Evolutionary conservation across 2,329 filamentous ascomycete species (phyloP).

Genomic region (Alternaria ethzedia): DNA sequence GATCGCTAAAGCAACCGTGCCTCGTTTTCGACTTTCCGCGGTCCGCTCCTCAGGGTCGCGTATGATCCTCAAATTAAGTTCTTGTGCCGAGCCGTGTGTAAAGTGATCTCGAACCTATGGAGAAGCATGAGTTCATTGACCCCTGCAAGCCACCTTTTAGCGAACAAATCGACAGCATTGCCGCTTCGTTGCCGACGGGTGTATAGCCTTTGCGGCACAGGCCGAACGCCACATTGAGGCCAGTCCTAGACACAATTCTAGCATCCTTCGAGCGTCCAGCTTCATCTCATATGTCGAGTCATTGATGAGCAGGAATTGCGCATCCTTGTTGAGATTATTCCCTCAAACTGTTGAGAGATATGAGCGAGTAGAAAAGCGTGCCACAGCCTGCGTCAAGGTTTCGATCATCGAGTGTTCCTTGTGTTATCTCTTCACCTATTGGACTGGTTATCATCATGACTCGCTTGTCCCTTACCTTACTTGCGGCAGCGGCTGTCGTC

Average conservation of each 20-base stretch:
- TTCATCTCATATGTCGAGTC: not conserved
- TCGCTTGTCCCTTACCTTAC: slow-evolving; percentile 6
- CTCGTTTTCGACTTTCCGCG: not conserved
- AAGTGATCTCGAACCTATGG: not conserved
- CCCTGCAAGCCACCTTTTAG: not conserved
- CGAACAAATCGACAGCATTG: not conserved
- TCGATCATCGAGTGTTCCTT: not conserved
- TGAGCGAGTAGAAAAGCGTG: not conserved
- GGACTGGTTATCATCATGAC: not conserved
- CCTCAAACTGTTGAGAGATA: not conserved
- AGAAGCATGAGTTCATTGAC: not conserved
- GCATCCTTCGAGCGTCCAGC: not conserved
- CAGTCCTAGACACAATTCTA: not conserved
- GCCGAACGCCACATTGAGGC: not conserved
- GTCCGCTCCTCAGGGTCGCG: not conserved
- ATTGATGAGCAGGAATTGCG: not conserved
- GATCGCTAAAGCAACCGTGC: not conserved
- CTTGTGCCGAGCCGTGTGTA: not conserved
- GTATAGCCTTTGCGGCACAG: not conserved
- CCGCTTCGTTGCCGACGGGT: not conserved
- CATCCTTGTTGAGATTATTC: not conserved
- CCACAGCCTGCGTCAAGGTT: not conserved
- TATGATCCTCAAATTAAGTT: not conserved
- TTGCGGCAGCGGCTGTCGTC: slow-evolving; percentile 13
- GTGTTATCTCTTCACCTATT: not conserved